Percentiles rank a stretch among this genome's conserved stretches.
phyloP scores from a whole-genome alignment of 176 grass and related monocot genomes.

The Oryza brachyantha region DNA sequence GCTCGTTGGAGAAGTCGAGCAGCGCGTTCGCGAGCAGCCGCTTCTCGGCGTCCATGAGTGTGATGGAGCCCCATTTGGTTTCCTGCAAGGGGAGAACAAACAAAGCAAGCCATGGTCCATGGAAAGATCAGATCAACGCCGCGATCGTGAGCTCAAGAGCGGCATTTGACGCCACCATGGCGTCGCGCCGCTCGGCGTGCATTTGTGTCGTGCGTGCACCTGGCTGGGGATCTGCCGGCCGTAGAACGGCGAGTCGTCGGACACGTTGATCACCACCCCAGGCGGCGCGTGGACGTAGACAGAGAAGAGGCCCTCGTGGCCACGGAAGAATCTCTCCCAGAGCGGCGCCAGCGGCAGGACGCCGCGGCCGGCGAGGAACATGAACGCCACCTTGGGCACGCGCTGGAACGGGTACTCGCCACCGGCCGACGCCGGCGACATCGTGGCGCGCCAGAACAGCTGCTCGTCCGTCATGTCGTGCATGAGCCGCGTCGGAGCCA shows the following conservation, averaged over 20 bases:
- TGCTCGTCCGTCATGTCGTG: constrained; percentile 80
- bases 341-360: constrained; percentile 60
- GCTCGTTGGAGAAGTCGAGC: constrained; percentile 89
- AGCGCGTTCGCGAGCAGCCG: constrained; percentile 81
- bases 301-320: constrained; percentile 54
- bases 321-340: constrained; percentile 90
- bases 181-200: neutral
- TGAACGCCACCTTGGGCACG: constrained; percentile 79
- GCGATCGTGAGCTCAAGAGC: neutral
- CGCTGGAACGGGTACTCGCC: constrained; percentile 58
- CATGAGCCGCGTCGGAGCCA: constrained; percentile 60
- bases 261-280: constrained; percentile 43
- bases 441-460: constrained; percentile 80
- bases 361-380: constrained; percentile 68
- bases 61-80: constrained; percentile 59
- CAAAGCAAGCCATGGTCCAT: neutral
- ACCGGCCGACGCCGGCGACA: constrained; percentile 46
- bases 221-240: constrained; percentile 78
- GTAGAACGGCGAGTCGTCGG: constrained; percentile 63
- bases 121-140: neutral
- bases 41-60: constrained; percentile 88
- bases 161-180: neutral
- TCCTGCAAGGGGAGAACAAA: constrained; percentile 20
- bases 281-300: constrained; percentile 82
- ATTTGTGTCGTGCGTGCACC: constrained; percentile 41